Base-by-base conservation (phyloP, 345 rosid genomes). In the Rhodamnia argentea region DNA sequence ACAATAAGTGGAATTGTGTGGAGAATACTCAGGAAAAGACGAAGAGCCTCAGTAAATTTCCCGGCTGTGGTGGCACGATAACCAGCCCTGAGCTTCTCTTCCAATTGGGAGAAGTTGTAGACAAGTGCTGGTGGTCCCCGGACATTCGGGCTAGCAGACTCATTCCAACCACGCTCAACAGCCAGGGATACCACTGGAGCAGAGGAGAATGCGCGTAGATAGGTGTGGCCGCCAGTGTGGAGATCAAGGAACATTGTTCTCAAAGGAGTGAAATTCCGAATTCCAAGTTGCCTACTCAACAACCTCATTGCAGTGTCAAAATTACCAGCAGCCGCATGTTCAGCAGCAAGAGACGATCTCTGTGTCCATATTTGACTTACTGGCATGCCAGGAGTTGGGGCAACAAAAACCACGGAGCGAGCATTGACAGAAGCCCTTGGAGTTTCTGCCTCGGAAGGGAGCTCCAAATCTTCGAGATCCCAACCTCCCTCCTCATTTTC, bases 301-400 rank as follows among this genome's bases (percentile, higher is more conserved):
- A 97, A 86, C 84, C 97, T 93, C 99, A 95, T 96, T 76, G 98
- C 98, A 37, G 98, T 95, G 87, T 96, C 98, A 50, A 96, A 96
- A 90, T 93, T 94, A 82, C 99, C 99, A 23, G 98, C 98, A 27
- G 98, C 96, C 4, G 94, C 98, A 27, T 96, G 99, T 84, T 96
- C 98, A 62, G 98, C 98, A 56, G 99, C 98, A 85, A 95, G 94
- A 82, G 98, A 95, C 6, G 99, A 96, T 83, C 90, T 90, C 88
- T 96, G 98, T 83, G 83, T 93, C 98, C 99, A 97, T 51, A 96
- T 93, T 87, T 97, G 98, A 91, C 91, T 96, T 14, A 96, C 94
- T 2, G 99, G 98, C 97, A 93, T 95, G 37, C 98, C 99, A 23
- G 91, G 95, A 76, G 96, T 92, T 16, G 99, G 99, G 76, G 97